These are phyloP conservation scores for Zymoseptoria ardabiliae DNA, from an alignment of 2,329 filamentous ascomycete species.

Conservation along the genomic window DNA sequence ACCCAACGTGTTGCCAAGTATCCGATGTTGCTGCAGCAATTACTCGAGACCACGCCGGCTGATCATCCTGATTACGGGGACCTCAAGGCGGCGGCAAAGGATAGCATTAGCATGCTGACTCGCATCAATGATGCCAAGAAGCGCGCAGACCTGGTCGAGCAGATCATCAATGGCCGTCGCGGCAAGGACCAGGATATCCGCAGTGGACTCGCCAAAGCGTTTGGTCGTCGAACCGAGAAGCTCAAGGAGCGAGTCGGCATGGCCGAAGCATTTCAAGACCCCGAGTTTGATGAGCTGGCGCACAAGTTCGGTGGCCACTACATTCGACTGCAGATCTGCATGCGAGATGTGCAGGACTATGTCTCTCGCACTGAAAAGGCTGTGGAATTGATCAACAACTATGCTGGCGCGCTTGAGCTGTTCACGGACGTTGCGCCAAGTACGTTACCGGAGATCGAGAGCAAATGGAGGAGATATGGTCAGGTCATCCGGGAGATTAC, in stretches of 20 bases:
- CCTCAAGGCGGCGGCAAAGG: slow-evolving; percentile 65
- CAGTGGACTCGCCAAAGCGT: slow-evolving; percentile 77
- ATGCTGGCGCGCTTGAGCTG: slow-evolving; percentile 73
- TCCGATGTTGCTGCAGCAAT: slow-evolving; percentile 71
- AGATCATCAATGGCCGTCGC: slow-evolving; percentile 66
- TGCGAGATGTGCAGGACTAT: slow-evolving; percentile 91
- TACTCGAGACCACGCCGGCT: slow-evolving; percentile 69
- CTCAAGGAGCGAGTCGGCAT: slow-evolving; percentile 63
- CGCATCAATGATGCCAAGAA: slow-evolving; percentile 93
- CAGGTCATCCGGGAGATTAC: slow-evolving; percentile 80
- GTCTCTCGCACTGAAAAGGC: slow-evolving; percentile 73
- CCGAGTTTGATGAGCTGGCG: slow-evolving; percentile 69
- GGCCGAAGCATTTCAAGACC: slow-evolving; percentile 65
- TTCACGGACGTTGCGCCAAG: slow-evolving; percentile 65
- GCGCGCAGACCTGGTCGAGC: slow-evolving; percentile 83
- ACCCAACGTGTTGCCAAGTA: slow-evolving; percentile 94
- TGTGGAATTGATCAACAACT: slow-evolving; percentile 72
- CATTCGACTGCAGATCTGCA: slow-evolving; percentile 82
- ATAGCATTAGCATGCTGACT: slow-evolving; percentile 54
- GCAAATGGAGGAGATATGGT: slow-evolving; percentile 89
- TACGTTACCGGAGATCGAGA: slow-evolving; percentile 75
- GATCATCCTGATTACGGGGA: slow-evolving; percentile 73
- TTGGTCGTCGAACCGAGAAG: slow-evolving; percentile 83
- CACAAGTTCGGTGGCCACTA: slow-evolving; percentile 90
- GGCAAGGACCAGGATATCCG: slow-evolving; percentile 84